Evolutionary conservation across 495 filamentous ascomycete species (phyloP).

Genomic region (Penicillium paxilli): DNA sequence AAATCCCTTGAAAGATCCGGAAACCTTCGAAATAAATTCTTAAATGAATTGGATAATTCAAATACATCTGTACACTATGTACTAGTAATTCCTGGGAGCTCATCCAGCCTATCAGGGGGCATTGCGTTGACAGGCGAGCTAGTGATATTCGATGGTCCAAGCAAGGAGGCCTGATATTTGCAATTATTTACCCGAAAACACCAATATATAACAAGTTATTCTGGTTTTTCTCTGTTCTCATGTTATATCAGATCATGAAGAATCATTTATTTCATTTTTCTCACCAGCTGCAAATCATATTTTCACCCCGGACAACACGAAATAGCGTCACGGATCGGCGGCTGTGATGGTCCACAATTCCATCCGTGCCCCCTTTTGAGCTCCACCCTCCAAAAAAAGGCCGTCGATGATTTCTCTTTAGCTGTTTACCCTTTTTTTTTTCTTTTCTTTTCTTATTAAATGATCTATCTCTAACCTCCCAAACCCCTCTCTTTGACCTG

Average conservation of each 20-base stretch:
- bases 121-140: not conserved
- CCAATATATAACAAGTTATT: not conserved
- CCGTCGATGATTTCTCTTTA: conserved; percentile 10
- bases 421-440: not conserved
- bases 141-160: not conserved
- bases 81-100: not conserved
- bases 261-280: not conserved
- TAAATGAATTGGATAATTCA: too few relatives aligned
- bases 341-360: conserved; percentile 11
- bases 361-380: conserved; percentile 19
- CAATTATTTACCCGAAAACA: not conserved
- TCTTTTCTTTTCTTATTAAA: not conserved
- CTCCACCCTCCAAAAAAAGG: conserved; percentile 14
- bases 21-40: too few relatives aligned
- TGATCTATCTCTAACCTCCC: not conserved
- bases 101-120: not conserved
- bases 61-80: too few relatives aligned
- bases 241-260: not conserved
- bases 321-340: conserved; percentile 18
- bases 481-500: too few relatives aligned
- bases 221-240: not conserved
- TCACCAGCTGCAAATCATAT: not conserved
- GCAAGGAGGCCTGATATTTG: not conserved
- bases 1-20: too few relatives aligned
- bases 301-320: not conserved